Evolutionary conservation across 176 grass and related monocot species (phyloP), one percentile per base, ranked within the genome.

Genomic region (Alloteropsis semialata): DNA sequence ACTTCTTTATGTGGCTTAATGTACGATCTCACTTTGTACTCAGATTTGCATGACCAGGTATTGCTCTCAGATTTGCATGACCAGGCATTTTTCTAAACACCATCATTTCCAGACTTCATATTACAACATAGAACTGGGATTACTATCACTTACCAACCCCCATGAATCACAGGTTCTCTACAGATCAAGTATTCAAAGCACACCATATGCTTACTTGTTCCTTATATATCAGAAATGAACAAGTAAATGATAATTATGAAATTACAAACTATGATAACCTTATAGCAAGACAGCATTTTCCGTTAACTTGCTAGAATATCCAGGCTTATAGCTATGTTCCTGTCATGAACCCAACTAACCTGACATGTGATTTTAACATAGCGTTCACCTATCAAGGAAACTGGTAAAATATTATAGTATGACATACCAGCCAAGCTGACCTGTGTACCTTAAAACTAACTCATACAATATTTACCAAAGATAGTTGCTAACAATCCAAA

Each of bases 181-280:
- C 30, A 76, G 72, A 66, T 43, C 38, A 53, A 30, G 18, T 58
- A 54, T 43, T 66, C 13, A 34, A 24, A 77, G 56, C 42, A 41
- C 16, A 69, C 17, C 5, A 38, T 45, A 84, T 43, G 41, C 38
- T 44, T 28, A 24, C 62, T 8, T 61, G 8, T 10, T 25, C 18
- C 17, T 22, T 44, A 69, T 46, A 8, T 19, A 67, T 77, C 38
- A 69, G 73, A 32, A 49, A 46, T 63, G 18, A 48, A 19, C 55
- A 63, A 22, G 42, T 48, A 49, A 29, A 75, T 38, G 32, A 74
- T 37, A 19, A 25, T 22, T 48, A 82, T 30, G 18, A 50, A 58
- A 75, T 25, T 53, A 25, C 17, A 84, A 84, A 18, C 46, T 76
- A 66, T 53, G 33, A 53, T 30, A 77, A 64, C 21, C 69, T 11